A percentile compares a stretch with the other conserved stretches of the same genome.
Conservation (phyloP, 2,329 filamentous ascomycete genomes). For the Fusarium vanettenii region DNA sequence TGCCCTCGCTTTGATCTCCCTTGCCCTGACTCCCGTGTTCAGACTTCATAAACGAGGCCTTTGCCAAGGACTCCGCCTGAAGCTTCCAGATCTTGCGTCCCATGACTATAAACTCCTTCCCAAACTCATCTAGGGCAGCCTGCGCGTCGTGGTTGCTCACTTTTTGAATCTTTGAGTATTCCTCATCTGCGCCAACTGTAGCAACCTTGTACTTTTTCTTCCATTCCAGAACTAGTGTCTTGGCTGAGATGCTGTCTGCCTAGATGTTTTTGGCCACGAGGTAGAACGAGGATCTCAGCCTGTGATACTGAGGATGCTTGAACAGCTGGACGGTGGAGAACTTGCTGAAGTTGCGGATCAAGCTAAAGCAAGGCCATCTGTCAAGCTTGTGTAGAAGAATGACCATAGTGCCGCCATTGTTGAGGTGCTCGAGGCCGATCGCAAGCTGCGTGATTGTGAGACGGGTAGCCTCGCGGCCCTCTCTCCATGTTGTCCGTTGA, state of each 20-base stretch:
- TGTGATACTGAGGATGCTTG: conserved; percentile 57
- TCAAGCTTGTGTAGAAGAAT: conserved; percentile 63
- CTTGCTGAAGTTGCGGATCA: conserved; percentile 54
- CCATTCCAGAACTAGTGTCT: conserved; percentile 52
- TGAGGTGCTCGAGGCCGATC: conserved; percentile 59
- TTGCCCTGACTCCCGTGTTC: not conserved
- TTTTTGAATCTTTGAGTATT: not conserved
- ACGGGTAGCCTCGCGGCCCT: conserved; percentile 50
- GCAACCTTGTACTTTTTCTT: conserved; percentile 52
- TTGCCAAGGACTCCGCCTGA: conserved; percentile 24
- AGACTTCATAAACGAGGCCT: conserved; percentile 9
- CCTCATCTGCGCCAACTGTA: conserved; percentile 48
- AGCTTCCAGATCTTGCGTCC: conserved; percentile 24
- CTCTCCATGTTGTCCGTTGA: conserved; percentile 45
- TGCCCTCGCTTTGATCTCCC: not conserved
- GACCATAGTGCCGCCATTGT: conserved; percentile 61
- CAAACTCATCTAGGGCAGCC: conserved; percentile 17
- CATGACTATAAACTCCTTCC: conserved; percentile 6
- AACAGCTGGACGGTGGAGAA: conserved; percentile 54
- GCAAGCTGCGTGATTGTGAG: conserved; percentile 54
- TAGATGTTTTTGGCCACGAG: conserved; percentile 59
- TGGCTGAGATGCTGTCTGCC: conserved; percentile 45
- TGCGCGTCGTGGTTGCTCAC: not conserved
- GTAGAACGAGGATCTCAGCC: conserved; percentile 63
- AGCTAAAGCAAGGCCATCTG: conserved; percentile 48